Evolutionary conservation across 495 filamentous ascomycete genomes (phyloP).

Genomic region (Penicillium ucsense): DNA sequence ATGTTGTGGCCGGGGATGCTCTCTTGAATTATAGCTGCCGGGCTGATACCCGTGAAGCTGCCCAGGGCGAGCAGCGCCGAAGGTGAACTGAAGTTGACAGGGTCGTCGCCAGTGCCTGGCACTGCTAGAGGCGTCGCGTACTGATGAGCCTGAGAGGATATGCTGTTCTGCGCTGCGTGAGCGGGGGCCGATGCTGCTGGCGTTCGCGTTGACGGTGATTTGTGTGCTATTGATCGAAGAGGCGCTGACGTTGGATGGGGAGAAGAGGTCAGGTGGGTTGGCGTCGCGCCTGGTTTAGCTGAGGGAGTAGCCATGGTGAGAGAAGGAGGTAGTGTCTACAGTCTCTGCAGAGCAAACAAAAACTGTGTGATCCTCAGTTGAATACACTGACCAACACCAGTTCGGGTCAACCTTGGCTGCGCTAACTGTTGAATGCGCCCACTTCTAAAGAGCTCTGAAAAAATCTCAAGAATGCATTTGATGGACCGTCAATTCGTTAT

Average conservation of each 20-base stretch:
- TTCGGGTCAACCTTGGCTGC: too few relatives aligned
- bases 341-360: too few relatives aligned
- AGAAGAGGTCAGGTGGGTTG: conserved; percentile 37
- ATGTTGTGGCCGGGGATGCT: conserved; percentile 29
- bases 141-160: conserved; percentile 23
- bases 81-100: conserved; percentile 37
- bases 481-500: too few relatives aligned
- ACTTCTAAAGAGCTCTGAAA: too few relatives aligned
- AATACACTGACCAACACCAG: too few relatives aligned
- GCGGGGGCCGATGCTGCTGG: conserved; percentile 30
- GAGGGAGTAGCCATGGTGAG: conserved; percentile 36
- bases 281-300: conserved; percentile 36
- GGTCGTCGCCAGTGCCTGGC: conserved; percentile 27
- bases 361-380: too few relatives aligned
- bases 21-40: conserved; percentile 33
- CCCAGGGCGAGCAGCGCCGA: conserved; percentile 36
- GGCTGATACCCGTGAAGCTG: conserved; percentile 34
- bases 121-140: conserved; percentile 34
- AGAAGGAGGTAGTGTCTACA: too few relatives aligned
- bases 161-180: conserved; percentile 17
- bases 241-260: conserved; percentile 32
- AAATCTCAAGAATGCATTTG: too few relatives aligned
- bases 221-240: conserved; percentile 34
- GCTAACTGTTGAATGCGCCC: too few relatives aligned
- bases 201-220: conserved; percentile 35